phyloP scores from a whole-genome alignment of 306 rosid species.

The Alnus glutinosa region DNA sequence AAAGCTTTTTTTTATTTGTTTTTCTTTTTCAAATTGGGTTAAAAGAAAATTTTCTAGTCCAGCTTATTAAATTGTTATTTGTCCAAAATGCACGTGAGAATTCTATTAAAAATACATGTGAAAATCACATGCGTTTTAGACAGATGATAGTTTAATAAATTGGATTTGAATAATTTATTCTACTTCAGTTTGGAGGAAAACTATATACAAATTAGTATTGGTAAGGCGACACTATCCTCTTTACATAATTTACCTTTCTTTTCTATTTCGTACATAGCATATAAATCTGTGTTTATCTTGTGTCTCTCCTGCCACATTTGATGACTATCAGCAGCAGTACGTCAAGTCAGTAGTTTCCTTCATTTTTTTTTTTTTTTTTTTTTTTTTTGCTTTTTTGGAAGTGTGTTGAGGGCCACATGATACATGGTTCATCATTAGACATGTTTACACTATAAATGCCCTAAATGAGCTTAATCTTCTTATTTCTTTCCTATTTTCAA shows the following conservation, averaged over 20 bases:
- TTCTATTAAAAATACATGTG: too few relatives aligned
- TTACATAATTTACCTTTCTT: neutral
- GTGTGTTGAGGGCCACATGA: neutral
- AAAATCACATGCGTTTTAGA: too few relatives aligned
- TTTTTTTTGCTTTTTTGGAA: neutral
- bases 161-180: too few relatives aligned
- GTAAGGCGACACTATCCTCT: too few relatives aligned
- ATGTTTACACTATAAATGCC: neutral
- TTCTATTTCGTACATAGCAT: slow-evolving; percentile 10
- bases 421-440: neutral
- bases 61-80: too few relatives aligned
- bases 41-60: too few relatives aligned
- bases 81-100: too few relatives aligned
- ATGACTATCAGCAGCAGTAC: neutral
- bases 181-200: too few relatives aligned
- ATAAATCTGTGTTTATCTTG: neutral
- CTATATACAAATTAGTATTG: too few relatives aligned
- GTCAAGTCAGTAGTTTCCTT: neutral
- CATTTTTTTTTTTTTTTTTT: neutral
- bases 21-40: too few relatives aligned
- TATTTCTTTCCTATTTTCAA: neutral
- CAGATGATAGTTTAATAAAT: too few relatives aligned
- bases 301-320: neutral
- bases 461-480: neutral
- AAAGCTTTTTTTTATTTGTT: too few relatives aligned